Base-by-base conservation (phyloP, 2,329 filamentous ascomycete species). In the Didymella lethalis region DNA sequence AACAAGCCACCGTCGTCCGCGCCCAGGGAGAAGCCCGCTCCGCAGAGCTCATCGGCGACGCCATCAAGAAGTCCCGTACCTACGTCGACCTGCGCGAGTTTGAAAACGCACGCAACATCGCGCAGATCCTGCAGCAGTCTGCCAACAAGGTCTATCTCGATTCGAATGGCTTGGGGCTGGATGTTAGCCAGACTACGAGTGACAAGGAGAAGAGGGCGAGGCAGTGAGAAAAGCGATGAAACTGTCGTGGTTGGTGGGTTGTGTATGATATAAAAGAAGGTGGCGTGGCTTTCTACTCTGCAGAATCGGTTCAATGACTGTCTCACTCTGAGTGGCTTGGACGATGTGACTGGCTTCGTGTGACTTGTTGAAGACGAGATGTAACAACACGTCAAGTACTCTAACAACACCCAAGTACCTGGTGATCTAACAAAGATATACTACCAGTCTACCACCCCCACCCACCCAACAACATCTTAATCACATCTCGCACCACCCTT, bases 11-110 rank as follows among this genome's bases (percentile, higher is more conserved):
- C 83, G 93, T 99, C 55, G 95, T 99, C 76, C 92, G 93, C 81
- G 95, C 95, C 4, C 95, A 98, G 88, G 95, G 95, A 92, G 95
- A 99, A 83, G 95, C 95, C 48, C 91, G 95, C 67, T 98, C 95
- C 38, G 95, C 95, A 46, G 93, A 99, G 82, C 89, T 99, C 65
- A 97, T 99, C 74, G 95, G 95, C 80, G 95, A 99, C 52, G 95
- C 95, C 62, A 96, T 99, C 88, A 99, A 98, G 91, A 99, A 98
- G 90, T 96, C 86, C 84, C 90, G 93, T 82, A 90, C 92, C 66
- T 99, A 99, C 79, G 88, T 99, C 64, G 95, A 98, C 81, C 86
- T 99, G 76, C 92, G 96, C 82, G 95, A 96, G 85, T 96, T 99
- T 72, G 95, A 99, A 83, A 99, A 97, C 74, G 95, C 95, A 7